A percentile compares a stretch with the other conserved stretches of the same genome.
Evolutionary conservation across 495 filamentous ascomycete genomes (phyloP).

Genomic region (Delitschia confertaspora): DNA sequence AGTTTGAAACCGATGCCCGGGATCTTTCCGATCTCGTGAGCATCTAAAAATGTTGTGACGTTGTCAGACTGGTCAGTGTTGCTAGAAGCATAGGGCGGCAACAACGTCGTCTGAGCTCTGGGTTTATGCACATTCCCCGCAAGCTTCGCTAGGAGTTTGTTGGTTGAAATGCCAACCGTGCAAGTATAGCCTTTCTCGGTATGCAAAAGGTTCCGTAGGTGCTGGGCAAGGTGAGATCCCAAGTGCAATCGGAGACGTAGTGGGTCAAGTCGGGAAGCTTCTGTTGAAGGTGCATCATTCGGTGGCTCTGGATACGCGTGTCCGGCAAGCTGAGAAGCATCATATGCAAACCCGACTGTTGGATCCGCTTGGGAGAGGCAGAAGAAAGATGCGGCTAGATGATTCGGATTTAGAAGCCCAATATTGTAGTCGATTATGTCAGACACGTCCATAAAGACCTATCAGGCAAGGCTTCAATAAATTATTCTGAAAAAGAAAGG

Average conservation of each 20-base stretch:
- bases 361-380: conserved; percentile 67
- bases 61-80: conserved; percentile 34
- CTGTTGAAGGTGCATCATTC: conserved; percentile 1
- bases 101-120: conserved; percentile 70
- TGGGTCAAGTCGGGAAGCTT: conserved; percentile 6
- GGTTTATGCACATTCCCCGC: conserved; percentile 81
- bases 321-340: conserved; percentile 55
- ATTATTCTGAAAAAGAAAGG: too few relatives aligned
- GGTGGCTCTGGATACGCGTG: conserved; percentile 43
- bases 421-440: conserved; percentile 78
- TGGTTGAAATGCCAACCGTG: conserved; percentile 80
- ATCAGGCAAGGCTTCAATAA: conserved; percentile 5
- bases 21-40: conserved; percentile 67
- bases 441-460: conserved; percentile 68
- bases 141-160: conserved; percentile 75
- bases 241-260: conserved; percentile 31
- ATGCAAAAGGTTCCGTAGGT: conserved; percentile 64
- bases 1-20: conserved; percentile 78
- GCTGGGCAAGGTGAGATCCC: conserved; percentile 57
- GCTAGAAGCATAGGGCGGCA: conserved; percentile 47
- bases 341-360: conserved; percentile 66
- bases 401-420: conserved; percentile 56
- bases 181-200: conserved; percentile 74
- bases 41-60: conserved; percentile 61
- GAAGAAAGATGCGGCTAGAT: conserved; percentile 65